These are phyloP conservation scores for Leccinum griseonigrum DNA, from an alignment of 1,284 basidiomycete genomes.

Conservation along the genomic window DNA sequence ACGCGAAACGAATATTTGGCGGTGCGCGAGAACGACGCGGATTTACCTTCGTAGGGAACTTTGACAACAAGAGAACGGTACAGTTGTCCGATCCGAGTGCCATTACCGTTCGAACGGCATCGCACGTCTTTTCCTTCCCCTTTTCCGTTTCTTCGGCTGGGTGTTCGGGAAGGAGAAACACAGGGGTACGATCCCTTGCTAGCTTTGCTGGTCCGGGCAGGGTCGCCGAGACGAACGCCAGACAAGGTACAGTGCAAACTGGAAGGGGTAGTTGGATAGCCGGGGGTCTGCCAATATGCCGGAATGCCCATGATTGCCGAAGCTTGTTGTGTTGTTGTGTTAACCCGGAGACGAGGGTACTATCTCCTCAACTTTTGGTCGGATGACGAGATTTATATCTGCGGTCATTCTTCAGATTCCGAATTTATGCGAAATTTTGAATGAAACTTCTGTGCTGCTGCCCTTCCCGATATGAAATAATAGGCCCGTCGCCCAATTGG, in stretches of 20 bases:
- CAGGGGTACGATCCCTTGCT: neutral
- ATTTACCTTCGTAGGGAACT: neutral
- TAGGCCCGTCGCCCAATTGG: neutral
- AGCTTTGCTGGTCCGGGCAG: neutral
- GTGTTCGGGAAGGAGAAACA: neutral
- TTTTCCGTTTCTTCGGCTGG: neutral
- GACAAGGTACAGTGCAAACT: neutral
- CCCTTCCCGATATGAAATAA: neutral
- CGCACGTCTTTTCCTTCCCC: neutral
- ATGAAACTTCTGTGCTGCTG: too few species aligned
- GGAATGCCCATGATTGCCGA: neutral
- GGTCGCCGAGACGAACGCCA: neutral
- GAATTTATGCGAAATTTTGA: too few species aligned
- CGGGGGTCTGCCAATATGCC: neutral
- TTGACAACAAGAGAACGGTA: neutral
- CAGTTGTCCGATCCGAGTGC: neutral
- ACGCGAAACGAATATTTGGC: neutral
- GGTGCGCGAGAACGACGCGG: neutral
- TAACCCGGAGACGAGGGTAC: neutral
- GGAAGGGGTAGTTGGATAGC: neutral
- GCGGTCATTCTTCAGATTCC: neutral
- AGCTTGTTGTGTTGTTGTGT: neutral
- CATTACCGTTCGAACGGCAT: neutral
- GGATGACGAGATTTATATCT: neutral
- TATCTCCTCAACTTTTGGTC: neutral